Conservation (phyloP, 192 early-diverging fungal genomes). For the Coemansia sp. region DNA sequence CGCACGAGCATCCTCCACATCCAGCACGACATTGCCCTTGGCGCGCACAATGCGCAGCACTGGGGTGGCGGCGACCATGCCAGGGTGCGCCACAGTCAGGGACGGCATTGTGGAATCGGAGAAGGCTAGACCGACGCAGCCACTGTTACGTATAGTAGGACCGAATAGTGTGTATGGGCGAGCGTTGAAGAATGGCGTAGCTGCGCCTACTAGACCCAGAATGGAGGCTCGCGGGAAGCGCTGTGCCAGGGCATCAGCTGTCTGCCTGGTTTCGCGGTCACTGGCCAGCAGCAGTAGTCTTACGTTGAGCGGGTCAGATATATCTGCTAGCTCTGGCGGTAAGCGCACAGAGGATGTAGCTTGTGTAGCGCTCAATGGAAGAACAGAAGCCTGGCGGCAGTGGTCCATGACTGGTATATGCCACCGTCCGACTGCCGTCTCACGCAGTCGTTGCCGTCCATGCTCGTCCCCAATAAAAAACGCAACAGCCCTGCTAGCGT, state of each 20-base stretch:
- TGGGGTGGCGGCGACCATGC: neutral
- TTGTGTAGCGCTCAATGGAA: conserved; percentile 23
- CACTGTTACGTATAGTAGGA: conserved; percentile 13
- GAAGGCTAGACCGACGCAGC: conserved; percentile 46
- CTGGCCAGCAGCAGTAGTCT: conserved; percentile 32
- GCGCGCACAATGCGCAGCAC: conserved; percentile 27
- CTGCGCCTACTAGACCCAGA: conserved; percentile 44
- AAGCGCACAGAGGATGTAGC: conserved; percentile 33
- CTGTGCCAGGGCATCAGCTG: conserved; percentile 28
- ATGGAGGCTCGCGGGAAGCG: conserved; percentile 41
- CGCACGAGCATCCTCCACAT: conserved; percentile 34
- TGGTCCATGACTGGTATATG: conserved; percentile 36
- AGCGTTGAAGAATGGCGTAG: conserved; percentile 50
- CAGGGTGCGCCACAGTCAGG: neutral
- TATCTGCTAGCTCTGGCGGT: conserved; percentile 28
- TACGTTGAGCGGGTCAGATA: conserved; percentile 15
- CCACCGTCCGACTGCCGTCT: conserved; percentile 49
- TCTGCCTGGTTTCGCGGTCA: conserved; percentile 42
- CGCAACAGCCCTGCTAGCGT: neutral
- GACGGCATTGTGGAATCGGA: neutral
- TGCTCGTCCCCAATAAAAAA: conserved; percentile 52
- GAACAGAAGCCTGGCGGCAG: conserved; percentile 2
- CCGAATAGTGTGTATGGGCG: conserved; percentile 36
- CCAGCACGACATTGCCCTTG: conserved; percentile 54
- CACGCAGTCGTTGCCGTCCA: conserved; percentile 48